phyloP scores from a whole-genome alignment of 805 yeast genomes.

The Kazachstania viticola region DNA sequence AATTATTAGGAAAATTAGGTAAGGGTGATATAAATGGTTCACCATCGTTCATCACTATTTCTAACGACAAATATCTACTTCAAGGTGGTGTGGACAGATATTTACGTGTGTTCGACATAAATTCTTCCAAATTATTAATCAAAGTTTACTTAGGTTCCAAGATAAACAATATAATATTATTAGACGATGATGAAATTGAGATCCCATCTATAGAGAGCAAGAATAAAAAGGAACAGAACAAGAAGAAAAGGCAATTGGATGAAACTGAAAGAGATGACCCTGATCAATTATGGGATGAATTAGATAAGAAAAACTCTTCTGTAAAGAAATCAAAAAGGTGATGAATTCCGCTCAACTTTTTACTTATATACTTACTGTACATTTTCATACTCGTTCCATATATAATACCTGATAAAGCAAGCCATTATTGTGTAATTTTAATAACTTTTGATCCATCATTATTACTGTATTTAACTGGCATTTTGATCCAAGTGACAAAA shows the following conservation, averaged over 20 bases:
- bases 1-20: constrained; percentile 55
- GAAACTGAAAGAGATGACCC: constrained; percentile 25
- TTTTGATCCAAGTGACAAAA: too few relatives aligned
- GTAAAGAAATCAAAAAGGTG: too few relatives aligned
- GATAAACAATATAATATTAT: constrained; percentile 25
- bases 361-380: too few relatives aligned
- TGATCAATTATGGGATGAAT: constrained; percentile 25
- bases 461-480: too few relatives aligned
- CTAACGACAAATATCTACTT: constrained; percentile 36
- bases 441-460: too few relatives aligned
- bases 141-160: constrained; percentile 73
- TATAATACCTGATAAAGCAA: too few relatives aligned
- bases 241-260: constrained; percentile 27
- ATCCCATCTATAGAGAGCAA: constrained; percentile 22
- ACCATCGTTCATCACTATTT: constrained; percentile 15
- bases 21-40: constrained; percentile 69
- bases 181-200: constrained; percentile 28
- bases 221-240: constrained; percentile 26
- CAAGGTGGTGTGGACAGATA: constrained; percentile 86
- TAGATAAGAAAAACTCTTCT: too few relatives aligned
- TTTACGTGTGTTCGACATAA: constrained; percentile 60
- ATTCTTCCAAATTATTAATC: constrained; percentile 43
- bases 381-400: too few relatives aligned
- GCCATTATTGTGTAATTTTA: too few relatives aligned
- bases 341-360: too few relatives aligned